Conservation (phyloP, 2,329 filamentous ascomycete genomes). For the Fusarium protoensiforme region DNA sequence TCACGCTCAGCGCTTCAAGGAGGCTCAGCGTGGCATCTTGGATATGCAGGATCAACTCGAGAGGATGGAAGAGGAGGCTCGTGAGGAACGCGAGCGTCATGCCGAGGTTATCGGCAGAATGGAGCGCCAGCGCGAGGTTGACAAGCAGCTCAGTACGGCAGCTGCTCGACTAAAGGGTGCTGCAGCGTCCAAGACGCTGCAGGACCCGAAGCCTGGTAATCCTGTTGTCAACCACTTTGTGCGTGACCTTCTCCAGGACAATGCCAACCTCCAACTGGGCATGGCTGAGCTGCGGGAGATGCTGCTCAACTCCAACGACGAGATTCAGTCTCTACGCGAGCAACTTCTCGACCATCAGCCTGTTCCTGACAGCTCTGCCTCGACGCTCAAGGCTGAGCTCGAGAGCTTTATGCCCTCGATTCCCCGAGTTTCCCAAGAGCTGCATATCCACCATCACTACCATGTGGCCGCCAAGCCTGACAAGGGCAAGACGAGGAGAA, state of each 20-base stretch:
- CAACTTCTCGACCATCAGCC: slow-evolving; percentile 85
- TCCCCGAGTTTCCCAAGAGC: slow-evolving; percentile 69
- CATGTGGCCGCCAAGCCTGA: slow-evolving; percentile 76
- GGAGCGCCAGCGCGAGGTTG: slow-evolving; percentile 84
- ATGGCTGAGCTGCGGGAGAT: slow-evolving; percentile 93
- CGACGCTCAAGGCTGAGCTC: slow-evolving; percentile 79
- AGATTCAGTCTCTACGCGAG: slow-evolving; percentile 87
- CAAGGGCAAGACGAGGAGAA: slow-evolving; percentile 74
- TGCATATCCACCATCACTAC: slow-evolving; percentile 96
- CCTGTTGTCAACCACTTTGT: slow-evolving; percentile 95
- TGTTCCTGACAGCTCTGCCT: slow-evolving; percentile 56
- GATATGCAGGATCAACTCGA: slow-evolving; percentile 90
- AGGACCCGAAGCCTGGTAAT: slow-evolving; percentile 67
- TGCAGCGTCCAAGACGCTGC: slow-evolving; percentile 75
- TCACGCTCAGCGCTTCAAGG: slow-evolving; percentile 84
- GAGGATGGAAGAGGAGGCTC: slow-evolving; percentile 84
- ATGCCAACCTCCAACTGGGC: slow-evolving; percentile 90
- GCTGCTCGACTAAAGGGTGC: slow-evolving; percentile 84
- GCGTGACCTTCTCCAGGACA: slow-evolving; percentile 93
- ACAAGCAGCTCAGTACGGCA: slow-evolving; percentile 82
- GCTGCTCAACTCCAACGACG: slow-evolving; percentile 90
- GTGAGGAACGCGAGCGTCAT: slow-evolving; percentile 83
- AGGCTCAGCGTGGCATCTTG: slow-evolving; percentile 81
- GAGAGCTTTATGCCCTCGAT: slow-evolving; percentile 56
- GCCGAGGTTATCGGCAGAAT: slow-evolving; percentile 83